Conservation (phyloP, 768 basidiomycete genomes). For the Chiua virens region DNA sequence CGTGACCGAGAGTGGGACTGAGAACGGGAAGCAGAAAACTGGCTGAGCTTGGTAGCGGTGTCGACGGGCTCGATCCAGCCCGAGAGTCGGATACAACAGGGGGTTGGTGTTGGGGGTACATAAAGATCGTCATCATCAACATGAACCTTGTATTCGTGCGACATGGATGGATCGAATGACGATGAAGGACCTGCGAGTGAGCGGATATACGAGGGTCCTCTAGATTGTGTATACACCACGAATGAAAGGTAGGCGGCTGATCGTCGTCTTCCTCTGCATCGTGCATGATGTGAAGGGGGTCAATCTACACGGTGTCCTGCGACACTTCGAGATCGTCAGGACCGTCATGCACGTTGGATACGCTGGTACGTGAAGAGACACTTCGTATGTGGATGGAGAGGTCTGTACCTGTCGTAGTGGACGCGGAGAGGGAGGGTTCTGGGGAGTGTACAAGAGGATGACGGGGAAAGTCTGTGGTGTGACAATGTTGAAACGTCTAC, state of each 20-base stretch:
- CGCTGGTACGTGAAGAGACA: constrained; percentile 25
- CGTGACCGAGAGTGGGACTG: too few relatives aligned
- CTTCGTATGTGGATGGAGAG: constrained; percentile 29
- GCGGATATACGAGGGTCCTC: constrained; percentile 33
- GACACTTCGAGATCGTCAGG: constrained; percentile 11
- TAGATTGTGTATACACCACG: constrained; percentile 58
- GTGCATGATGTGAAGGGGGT: constrained; percentile 29
- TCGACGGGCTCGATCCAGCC: constrained; percentile 60
- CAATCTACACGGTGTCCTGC: constrained; percentile 15
- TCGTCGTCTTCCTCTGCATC: constrained; percentile 31
- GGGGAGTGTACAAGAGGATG: constrained; percentile 34
- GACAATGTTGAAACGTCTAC: constrained; percentile 17
- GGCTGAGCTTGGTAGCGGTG: constrained; percentile 48
- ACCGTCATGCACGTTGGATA: constrained; percentile 13
- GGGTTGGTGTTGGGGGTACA: constrained; percentile 21
- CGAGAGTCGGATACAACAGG: constrained; percentile 41
- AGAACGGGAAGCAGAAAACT: constrained; percentile 45
- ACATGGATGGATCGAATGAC: not conserved
- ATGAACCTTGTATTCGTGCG: too few relatives aligned
- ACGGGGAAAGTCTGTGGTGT: constrained; percentile 28
- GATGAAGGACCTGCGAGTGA: constrained; percentile 4
- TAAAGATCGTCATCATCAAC: constrained; percentile 11
- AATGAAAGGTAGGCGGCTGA: constrained; percentile 25
- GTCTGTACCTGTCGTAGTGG: constrained; percentile 36
- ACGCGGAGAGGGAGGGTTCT: constrained; percentile 31